Evolutionary conservation across 192 early-diverging fungal genomes (phyloP).

Genomic region (Coemansia sp.): DNA sequence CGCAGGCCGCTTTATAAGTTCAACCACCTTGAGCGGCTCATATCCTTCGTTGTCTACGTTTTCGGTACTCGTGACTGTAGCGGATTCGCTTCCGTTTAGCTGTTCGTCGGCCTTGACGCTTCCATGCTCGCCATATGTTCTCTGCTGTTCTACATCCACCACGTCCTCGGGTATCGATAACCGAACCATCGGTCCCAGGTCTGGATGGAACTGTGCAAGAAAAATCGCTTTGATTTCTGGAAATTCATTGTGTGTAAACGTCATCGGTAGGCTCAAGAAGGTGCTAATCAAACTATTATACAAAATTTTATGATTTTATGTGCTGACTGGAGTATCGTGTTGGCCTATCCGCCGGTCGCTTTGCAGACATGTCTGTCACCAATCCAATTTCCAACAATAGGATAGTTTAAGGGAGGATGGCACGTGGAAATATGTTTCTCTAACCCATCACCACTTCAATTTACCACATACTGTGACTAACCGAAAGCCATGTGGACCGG

Average conservation of each 20-base stretch:
- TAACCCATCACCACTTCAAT: not conserved
- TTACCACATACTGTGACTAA: not conserved
- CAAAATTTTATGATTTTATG: not conserved
- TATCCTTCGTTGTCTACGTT: not conserved
- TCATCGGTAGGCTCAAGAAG: slow-evolving; percentile 1
- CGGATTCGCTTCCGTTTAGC: not conserved
- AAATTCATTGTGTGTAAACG: slow-evolving; percentile 18
- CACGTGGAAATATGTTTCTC: not conserved
- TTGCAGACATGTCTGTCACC: not conserved
- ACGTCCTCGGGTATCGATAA: slow-evolving; percentile 44
- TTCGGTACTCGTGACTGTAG: not conserved
- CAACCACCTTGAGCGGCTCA: slow-evolving; percentile 7
- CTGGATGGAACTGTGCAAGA: slow-evolving; percentile 42
- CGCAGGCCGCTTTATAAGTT: slow-evolving; percentile 35
- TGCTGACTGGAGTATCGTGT: not conserved
- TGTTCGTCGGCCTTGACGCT: slow-evolving; percentile 3
- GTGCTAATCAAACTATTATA: not conserved
- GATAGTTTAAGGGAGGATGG: not conserved
- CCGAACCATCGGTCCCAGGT: slow-evolving; percentile 44
- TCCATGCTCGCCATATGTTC: slow-evolving; percentile 9
- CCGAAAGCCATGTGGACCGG: not conserved
- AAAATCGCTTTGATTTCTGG: slow-evolving; percentile 47
- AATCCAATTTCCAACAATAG: not conserved
- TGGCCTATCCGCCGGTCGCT: not conserved
- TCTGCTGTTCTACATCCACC: slow-evolving; percentile 29